phyloP scores from a whole-genome alignment of 192 early-diverging fungal genomes.

The Linnemannia schmuckeri region DNA sequence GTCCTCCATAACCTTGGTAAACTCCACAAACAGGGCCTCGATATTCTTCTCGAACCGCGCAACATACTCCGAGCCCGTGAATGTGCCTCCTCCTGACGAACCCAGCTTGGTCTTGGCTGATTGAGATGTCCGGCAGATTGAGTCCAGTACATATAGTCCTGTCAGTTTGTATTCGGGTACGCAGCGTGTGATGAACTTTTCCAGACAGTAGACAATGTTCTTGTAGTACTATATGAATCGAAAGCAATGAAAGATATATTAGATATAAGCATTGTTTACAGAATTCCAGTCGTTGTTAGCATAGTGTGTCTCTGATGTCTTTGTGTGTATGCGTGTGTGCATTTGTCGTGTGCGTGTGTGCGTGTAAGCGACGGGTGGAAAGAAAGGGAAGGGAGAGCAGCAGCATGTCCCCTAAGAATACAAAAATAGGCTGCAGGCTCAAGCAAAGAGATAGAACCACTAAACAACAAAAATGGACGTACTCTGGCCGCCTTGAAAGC shows the following conservation, averaged over 20 bases:
- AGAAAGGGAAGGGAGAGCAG: neutral
- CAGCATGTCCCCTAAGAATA: neutral
- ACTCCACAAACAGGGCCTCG: slow-evolving; percentile 59
- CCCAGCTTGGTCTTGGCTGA: slow-evolving; percentile 48
- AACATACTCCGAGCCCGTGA: slow-evolving; percentile 57
- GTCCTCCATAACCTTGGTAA: slow-evolving; percentile 55
- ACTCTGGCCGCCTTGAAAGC: slow-evolving; percentile 59
- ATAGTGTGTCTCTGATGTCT: too few relatives aligned
- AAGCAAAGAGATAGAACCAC: neutral
- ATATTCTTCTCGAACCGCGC: slow-evolving; percentile 57
- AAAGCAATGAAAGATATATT: neutral
- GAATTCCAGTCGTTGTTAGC: too few relatives aligned
- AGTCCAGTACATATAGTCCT: slow-evolving; percentile 73
- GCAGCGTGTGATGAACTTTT: slow-evolving; percentile 65
- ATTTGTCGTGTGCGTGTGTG: neutral
- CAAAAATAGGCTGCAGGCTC: too few relatives aligned
- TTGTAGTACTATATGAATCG: slow-evolving; percentile 61
- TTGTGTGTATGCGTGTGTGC: too few relatives aligned
- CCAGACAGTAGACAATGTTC: slow-evolving; percentile 62
- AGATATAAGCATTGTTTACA: neutral
- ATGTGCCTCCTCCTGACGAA: slow-evolving; percentile 20
- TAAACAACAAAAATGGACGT: neutral
- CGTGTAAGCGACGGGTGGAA: neutral
- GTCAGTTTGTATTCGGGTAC: slow-evolving; percentile 69
- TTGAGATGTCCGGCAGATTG: slow-evolving; percentile 63